phyloP scores from a whole-genome alignment of 1,284 basidiomycete species.

The Apiotrichum veenhuisii region DNA sequence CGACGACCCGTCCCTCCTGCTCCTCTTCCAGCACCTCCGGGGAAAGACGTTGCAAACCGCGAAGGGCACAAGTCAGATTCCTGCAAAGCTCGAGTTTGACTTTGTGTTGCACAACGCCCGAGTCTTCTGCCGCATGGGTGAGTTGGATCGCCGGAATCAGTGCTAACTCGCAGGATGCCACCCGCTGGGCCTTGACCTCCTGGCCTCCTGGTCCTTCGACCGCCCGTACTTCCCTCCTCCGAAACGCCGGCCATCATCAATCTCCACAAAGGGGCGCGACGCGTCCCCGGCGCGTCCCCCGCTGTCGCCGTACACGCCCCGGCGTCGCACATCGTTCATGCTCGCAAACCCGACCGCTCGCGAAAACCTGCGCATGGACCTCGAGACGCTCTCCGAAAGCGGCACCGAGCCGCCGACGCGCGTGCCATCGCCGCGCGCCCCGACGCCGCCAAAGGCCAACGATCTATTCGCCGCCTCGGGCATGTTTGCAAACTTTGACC shows the following conservation, averaged over 20 bases:
- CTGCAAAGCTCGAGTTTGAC: slow-evolving; percentile 80
- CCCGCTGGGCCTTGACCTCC: slow-evolving; percentile 75
- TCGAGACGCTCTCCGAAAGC: slow-evolving; percentile 58
- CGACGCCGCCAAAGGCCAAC: neutral
- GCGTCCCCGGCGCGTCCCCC: neutral
- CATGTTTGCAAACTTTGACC: slow-evolving; percentile 2
- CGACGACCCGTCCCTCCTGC: slow-evolving; percentile 83
- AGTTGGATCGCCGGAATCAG: slow-evolving; percentile 28
- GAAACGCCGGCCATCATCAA: slow-evolving; percentile 10
- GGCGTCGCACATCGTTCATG: slow-evolving; percentile 54
- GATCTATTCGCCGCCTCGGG: neutral
- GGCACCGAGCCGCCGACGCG: slow-evolving; percentile 60
- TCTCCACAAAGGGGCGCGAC: neutral
- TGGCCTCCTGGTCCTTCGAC: slow-evolving; percentile 86
- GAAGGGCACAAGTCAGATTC: slow-evolving; percentile 83
- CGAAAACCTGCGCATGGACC: slow-evolving; percentile 77
- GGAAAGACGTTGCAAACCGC: slow-evolving; percentile 85
- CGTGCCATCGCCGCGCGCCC: slow-evolving; percentile 51
- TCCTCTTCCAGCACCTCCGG: slow-evolving; percentile 85
- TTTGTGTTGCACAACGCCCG: slow-evolving; percentile 89
- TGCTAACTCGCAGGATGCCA: slow-evolving; percentile 71
- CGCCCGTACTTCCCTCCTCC: slow-evolving; percentile 55
- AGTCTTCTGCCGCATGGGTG: slow-evolving; percentile 89
- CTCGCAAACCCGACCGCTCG: slow-evolving; percentile 57
- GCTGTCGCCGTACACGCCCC: slow-evolving; percentile 17